Evolutionary conservation across 805 yeast genomes (phyloP), one percentile per base, ranked within the genome.

Genomic region (Starmerella bacillaris): DNA sequence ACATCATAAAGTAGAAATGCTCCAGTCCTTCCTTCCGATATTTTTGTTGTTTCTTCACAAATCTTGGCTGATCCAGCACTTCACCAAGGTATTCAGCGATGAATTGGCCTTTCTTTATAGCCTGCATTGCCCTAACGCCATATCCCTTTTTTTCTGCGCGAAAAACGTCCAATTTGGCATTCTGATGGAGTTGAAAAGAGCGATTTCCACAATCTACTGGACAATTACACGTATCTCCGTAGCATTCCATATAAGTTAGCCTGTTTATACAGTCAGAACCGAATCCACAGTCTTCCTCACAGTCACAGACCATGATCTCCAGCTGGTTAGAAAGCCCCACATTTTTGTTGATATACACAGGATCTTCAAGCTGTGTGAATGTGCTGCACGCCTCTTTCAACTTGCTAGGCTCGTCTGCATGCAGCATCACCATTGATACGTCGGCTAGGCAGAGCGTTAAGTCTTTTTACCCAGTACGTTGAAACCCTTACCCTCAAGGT

Each of bases 1-100:
- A 65, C 94, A 80, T 80, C 95, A 84, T 84, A 56, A 84, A 84
- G 57, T 84, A 84, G 48, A 84, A 84, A 56, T 84, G 95, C 54
- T 70, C 71, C 42, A 74, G 63, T 4, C 74, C 70, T 21, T 45
- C 42, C 48, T 66, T 66, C 24, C 61, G 57, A 54, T 86, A 86
- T 30, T 67, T 67, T 28, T 70, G 60, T 76, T 76, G 78, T 40
- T 94, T 66, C 33, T 62, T 62, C 34, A 80, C 63, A 54, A 84
- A 89, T n/a, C 70, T 60, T 15, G 60, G 57, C 49, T 82, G 92
- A 52, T 78, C 84, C 24, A 86, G 76, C 24, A 86, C 92, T 55
- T 86, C 96, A 30, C 98, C 98, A 33, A 78, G 71, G 57, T 86
- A 86, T 58, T 86, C 98, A 57, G 78, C 80, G 30, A 86, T 68